Evolutionary conservation across 345 rosid species (phyloP), one percentile per base, ranked within the genome.

Genomic region (Boechera retrofracta): DNA sequence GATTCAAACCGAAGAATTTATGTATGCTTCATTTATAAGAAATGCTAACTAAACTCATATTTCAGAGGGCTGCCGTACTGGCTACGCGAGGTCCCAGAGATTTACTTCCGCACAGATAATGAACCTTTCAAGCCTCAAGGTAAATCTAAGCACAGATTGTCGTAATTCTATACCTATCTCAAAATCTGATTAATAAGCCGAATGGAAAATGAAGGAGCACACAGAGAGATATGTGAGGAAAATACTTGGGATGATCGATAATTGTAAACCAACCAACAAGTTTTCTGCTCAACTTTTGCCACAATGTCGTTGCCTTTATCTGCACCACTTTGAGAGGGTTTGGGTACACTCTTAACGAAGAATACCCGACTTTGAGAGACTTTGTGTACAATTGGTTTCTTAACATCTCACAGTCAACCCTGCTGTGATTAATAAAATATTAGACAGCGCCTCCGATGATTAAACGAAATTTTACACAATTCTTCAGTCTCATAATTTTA

Each of bases 41-140:
- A 29, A 64, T 64, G 68, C 68, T 64, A 64, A 64, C 7, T 8
- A 2, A 28, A 64, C n/a, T 45, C 69, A 64, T 45, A n/a, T 65
- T 47, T 18, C 49, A 92, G 98, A 57, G 98, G 97, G 18, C 79
- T 91, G 9, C 98, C 98, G 0, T 93, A 77, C 64, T 93, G 98
- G 97, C 69, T 93, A 54, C 85, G 95, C 60, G 94, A 89, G 83
- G 78, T 91, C 58, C 85, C 87, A 0, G 61, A 55, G 32, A 80
- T 93, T 73, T 81, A 73, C 12, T 91, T 91, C 79, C 91, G 97
- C 2, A 80, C 89, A 0, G 86, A 93, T 69, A 93, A 89, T 18
- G 70, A 76, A 53, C 95, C 88, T 10, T 93, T 82, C 83, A 93
- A 88, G 96, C 24, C 24, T 21, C 24, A 21, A 21, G 24, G 96